Conservation (phyloP, 202 grass and related monocot species). For the Elaeis oleifera region DNA sequence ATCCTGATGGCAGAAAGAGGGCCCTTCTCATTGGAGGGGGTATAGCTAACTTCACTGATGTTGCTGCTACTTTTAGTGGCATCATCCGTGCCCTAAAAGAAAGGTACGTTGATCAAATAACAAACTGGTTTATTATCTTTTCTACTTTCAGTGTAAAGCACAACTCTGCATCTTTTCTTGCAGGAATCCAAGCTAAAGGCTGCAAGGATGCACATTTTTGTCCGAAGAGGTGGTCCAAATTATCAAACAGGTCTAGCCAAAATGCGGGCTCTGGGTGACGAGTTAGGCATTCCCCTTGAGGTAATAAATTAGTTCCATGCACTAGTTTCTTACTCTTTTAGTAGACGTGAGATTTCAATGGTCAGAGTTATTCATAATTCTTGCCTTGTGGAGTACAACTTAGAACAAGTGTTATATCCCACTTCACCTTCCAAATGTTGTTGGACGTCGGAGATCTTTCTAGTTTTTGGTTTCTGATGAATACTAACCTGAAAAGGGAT, state of each 20-base stretch:
- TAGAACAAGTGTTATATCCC: too few relatives aligned
- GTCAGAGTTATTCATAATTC: too few relatives aligned
- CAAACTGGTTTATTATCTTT: background rate
- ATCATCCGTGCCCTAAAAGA: slow-evolving; percentile 62
- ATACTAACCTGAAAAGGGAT: too few relatives aligned
- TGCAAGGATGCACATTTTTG: slow-evolving; percentile 58
- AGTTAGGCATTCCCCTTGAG: slow-evolving; percentile 54
- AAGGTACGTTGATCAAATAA: slow-evolving; percentile 27
- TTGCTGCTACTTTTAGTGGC: slow-evolving; percentile 66
- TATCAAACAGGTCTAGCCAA: slow-evolving; percentile 63
- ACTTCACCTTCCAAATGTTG: too few relatives aligned
- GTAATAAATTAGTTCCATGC: slow-evolving; percentile 3
- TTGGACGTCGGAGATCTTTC: too few relatives aligned
- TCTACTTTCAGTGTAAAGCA: background rate
- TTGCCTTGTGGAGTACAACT: too few relatives aligned
- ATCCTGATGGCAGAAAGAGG: slow-evolving; percentile 69
- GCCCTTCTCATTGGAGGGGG: slow-evolving; percentile 71
- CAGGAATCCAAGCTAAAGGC: slow-evolving; percentile 66
- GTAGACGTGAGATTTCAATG: too few relatives aligned
- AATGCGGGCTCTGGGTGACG: slow-evolving; percentile 49
- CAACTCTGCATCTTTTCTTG: background rate
- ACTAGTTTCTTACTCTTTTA: too few relatives aligned
- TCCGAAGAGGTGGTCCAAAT: slow-evolving; percentile 65
- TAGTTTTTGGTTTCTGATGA: too few relatives aligned
- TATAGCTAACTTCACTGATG: slow-evolving; percentile 79